Evolutionary conservation across 305 asterid genomes (phyloP).

Genomic region (Salvia sclarea): DNA sequence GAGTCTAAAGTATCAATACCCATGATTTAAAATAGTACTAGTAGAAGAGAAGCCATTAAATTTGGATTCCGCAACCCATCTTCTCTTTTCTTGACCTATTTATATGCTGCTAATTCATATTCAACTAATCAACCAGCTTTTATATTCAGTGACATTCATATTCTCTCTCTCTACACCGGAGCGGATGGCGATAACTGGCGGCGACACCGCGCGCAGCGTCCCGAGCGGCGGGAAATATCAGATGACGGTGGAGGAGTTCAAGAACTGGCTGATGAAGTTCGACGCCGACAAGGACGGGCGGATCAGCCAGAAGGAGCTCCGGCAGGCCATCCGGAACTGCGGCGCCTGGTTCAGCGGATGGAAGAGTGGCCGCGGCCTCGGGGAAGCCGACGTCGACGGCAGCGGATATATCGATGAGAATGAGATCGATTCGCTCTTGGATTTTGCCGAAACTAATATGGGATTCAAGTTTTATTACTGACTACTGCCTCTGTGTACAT

Average conservation of each 20-base stretch:
- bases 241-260: slow-evolving; percentile 40
- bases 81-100: background rate
- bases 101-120: background rate
- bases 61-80: background rate
- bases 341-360: slow-evolving; percentile 36
- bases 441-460: slow-evolving; percentile 37
- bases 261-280: slow-evolving; percentile 36
- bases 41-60: background rate
- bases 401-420: slow-evolving; percentile 37
- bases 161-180: background rate
- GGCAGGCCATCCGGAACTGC: slow-evolving; percentile 37
- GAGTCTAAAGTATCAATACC: slow-evolving; percentile 21
- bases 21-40: slow-evolving; percentile 16
- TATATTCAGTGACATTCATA: too few relatives aligned
- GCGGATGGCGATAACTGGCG: slow-evolving; percentile 36
- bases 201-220: slow-evolving; percentile 27
- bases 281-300: slow-evolving; percentile 37
- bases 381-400: slow-evolving; percentile 31
- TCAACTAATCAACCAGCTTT: background rate
- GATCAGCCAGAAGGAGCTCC: slow-evolving; percentile 39
- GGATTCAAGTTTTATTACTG: slow-evolving; percentile 35
- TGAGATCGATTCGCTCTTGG: slow-evolving; percentile 39
- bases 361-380: slow-evolving; percentile 40
- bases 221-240: slow-evolving; percentile 28
- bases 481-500: too few relatives aligned